Base-by-base conservation (phyloP, 2,329 filamentous ascomycete species). In the Penicillium brevicompactum region DNA sequence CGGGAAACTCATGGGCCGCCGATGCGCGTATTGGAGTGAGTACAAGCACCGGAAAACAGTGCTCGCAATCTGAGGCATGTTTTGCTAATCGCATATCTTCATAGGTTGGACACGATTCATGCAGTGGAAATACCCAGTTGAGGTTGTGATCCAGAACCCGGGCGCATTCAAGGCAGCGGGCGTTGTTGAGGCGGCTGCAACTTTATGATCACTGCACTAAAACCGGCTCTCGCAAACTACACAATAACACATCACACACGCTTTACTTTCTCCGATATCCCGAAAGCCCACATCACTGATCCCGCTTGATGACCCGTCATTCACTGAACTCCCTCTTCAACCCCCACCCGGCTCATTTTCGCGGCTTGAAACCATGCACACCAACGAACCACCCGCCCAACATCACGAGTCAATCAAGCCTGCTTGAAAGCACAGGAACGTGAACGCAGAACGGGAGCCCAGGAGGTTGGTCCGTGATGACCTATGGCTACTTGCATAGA, bases 1-100 rank as follows among this genome's bases (percentile, higher is more conserved):
- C 64, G 94, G 94, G 56, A 99, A 97, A 77, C 97, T 92, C 77
- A 86, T 97, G 74, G 94, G 94, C 44, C 84, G 94, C 73, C 95
- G 91, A 75, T 95, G 92, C 79, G 93, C 93, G 56, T 97, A 96
- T 72, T 97, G 92, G 91, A 91, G 93, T 97, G 82, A 38, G 74
- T 69, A 9, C 34, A 22, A 70, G 9, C 32, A 1, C n/a, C 2
- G 27, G 16, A 18, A 18, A 46, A 27, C 18, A 18, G 18, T 18
- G 18, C 18, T 18, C 18, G 18, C 18, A 18, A 18, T 18, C 2
- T 18, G 18, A 18, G 18, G 18, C 18, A 18, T 18, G 18, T 24
- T 1, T n/a, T 2, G 30, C 53, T 58, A 67, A 42, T 66, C 49
- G 11, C 24, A 18, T 38, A 5, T 2, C 11, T 34, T 14, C 58